A percentile compares a stretch with the other conserved stretches of the same genome.
Evolutionary conservation across 306 rosid species (phyloP).

Genomic region (Bauhinia variegata): DNA sequence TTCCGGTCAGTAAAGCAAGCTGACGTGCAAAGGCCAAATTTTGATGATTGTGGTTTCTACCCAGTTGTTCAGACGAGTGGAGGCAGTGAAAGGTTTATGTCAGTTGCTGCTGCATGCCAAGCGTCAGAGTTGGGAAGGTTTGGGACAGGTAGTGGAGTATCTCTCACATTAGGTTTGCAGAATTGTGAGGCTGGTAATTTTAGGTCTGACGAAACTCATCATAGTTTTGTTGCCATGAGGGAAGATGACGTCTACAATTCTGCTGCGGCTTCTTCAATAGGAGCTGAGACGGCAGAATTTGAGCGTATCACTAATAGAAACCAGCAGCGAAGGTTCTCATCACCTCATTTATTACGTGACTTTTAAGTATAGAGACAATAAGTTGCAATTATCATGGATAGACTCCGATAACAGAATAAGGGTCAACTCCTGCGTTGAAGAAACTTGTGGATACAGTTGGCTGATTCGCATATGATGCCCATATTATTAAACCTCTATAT

Average conservation of each 20-base stretch:
- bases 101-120: slow-evolving; percentile 56
- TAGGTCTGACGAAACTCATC: too few relatives aligned
- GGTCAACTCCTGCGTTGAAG: slow-evolving; percentile 35
- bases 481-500: too few relatives aligned
- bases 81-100: slow-evolving; percentile 51
- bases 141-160: slow-evolving; percentile 58
- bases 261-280: slow-evolving; percentile 50
- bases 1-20: too few relatives aligned
- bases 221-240: slow-evolving; percentile 58
- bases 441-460: too few relatives aligned
- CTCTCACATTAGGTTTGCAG: slow-evolving; percentile 78
- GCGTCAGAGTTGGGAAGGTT: slow-evolving; percentile 65
- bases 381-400: slow-evolving; percentile 30
- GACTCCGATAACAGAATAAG: slow-evolving; percentile 22
- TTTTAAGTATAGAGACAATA: slow-evolving; percentile 55
- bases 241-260: slow-evolving; percentile 58
- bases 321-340: slow-evolving; percentile 59
- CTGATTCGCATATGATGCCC: too few relatives aligned
- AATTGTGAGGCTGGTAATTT: slow-evolving; percentile 71
- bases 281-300: slow-evolving; percentile 57
- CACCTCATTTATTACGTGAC: slow-evolving; percentile 61
- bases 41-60: slow-evolving; percentile 50
- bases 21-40: slow-evolving; percentile 51
- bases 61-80: slow-evolving; percentile 51
- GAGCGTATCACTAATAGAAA: slow-evolving; percentile 55